Evolutionary conservation across 2,329 filamentous ascomycete genomes (phyloP).

Genomic region (Sporothrix pseudoabietina): DNA sequence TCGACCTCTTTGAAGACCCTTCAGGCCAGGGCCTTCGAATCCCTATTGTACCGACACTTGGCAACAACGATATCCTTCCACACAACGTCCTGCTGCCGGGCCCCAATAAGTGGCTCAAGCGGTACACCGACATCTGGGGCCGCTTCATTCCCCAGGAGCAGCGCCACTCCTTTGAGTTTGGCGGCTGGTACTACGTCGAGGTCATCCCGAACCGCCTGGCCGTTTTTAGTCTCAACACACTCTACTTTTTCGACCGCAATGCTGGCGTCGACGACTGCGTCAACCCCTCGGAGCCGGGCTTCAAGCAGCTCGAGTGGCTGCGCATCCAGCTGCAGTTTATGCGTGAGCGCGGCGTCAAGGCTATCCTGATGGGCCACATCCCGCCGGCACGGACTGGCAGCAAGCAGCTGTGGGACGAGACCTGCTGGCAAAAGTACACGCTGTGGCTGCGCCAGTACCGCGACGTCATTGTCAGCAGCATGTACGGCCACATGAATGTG

Average conservation of each 20-base stretch:
- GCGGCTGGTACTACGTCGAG: slow-evolving; percentile 93
- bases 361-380: slow-evolving; percentile 90
- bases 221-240: slow-evolving; percentile 91
- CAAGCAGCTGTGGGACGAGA: slow-evolving; percentile 92
- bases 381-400: slow-evolving; percentile 82
- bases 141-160: slow-evolving; percentile 91
- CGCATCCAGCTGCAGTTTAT: slow-evolving; percentile 83
- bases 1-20: slow-evolving; percentile 67
- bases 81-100: slow-evolving; percentile 90
- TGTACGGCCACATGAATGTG: slow-evolving; percentile 98
- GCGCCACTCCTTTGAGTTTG: slow-evolving; percentile 84
- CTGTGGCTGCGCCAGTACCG: slow-evolving; percentile 89
- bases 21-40: slow-evolving; percentile 64
- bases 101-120: slow-evolving; percentile 82
- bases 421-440: slow-evolving; percentile 97
- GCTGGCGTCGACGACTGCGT: slow-evolving; percentile 90
- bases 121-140: slow-evolving; percentile 77
- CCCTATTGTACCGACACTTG: slow-evolving; percentile 85
- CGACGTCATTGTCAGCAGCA: slow-evolving; percentile 76
- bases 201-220: slow-evolving; percentile 83
- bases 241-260: slow-evolving; percentile 95
- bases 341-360: slow-evolving; percentile 85
- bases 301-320: slow-evolving; percentile 94
- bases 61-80: slow-evolving; percentile 96
- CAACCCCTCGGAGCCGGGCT: slow-evolving; percentile 78